These are phyloP conservation scores for Leptographium flavum DNA, from an alignment of 2,329 filamentous ascomycete species.

Conservation along the genomic window DNA sequence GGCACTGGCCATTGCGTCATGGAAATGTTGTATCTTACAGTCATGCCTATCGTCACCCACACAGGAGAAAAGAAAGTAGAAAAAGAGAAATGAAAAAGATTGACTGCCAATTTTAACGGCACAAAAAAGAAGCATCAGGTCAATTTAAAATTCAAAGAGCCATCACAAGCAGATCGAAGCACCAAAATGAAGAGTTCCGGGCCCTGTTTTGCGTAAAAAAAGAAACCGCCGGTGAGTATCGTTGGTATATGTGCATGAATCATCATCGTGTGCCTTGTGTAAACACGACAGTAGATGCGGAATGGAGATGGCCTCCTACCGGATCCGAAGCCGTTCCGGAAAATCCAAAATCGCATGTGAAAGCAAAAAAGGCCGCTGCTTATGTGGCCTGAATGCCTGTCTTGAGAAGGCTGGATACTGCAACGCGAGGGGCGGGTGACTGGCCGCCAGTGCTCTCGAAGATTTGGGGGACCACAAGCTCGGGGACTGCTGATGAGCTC, in stretches of 20 bases:
- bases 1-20: not conserved
- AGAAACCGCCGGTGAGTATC: not conserved
- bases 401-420: constrained; percentile 1
- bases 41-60: not conserved
- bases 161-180: not conserved
- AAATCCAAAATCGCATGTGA: not conserved
- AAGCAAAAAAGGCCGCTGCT: not conserved
- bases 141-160: not conserved
- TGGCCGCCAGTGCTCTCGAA: not conserved
- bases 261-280: not conserved
- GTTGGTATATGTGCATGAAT: not conserved
- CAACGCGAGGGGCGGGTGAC: not conserved
- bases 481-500: not conserved
- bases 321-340: not conserved
- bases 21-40: too few relatives aligned
- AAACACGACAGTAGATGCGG: not conserved
- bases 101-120: too few relatives aligned
- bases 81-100: not conserved
- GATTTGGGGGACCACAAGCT: not conserved
- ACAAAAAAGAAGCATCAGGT: too few relatives aligned
- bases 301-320: not conserved
- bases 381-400: not conserved
- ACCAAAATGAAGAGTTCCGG: not conserved
- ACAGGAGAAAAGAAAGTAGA: not conserved
- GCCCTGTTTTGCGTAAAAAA: too few relatives aligned